Conservation (phyloP, 176 grass and related monocot species). For the Carex myosuroides region DNA sequence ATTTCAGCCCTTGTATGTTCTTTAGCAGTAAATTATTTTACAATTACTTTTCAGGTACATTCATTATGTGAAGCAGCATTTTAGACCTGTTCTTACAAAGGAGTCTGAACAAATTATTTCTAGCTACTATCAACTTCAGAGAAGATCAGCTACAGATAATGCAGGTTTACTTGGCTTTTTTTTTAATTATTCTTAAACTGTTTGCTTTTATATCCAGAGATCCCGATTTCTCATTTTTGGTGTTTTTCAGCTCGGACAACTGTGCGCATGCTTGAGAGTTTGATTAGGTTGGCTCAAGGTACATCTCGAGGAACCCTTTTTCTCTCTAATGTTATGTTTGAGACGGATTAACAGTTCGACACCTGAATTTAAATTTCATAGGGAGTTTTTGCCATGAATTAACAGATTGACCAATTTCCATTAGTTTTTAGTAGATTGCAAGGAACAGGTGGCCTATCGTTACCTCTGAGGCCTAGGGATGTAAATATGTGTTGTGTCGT, state of each 20-base stretch:
- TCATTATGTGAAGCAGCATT: constrained; percentile 58
- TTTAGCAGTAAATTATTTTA: not conserved
- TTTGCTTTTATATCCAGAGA: not conserved
- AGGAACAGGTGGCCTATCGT: not conserved
- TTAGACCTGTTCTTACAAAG: constrained; percentile 81
- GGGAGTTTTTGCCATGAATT: not conserved
- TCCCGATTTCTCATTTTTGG: not conserved
- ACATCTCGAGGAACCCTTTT: constrained; percentile 3
- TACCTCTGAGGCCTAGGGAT: not conserved
- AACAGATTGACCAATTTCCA: not conserved
- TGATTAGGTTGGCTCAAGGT: constrained; percentile 94
- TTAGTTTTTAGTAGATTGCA: not conserved
- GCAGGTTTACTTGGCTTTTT: constrained; percentile 36
- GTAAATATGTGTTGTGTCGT: too few species aligned
- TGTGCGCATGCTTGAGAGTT: constrained; percentile 94
- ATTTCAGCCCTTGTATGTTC: not conserved
- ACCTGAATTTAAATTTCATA: not conserved
- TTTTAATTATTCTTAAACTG: not conserved
- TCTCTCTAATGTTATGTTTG: not conserved
- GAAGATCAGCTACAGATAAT: constrained; percentile 72
- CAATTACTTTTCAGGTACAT: constrained; percentile 62
- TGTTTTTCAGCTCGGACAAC: constrained; percentile 76
- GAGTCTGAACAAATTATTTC: constrained; percentile 73
- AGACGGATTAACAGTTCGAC: not conserved
- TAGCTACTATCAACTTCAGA: constrained; percentile 84